Evolutionary conservation across 306 rosid genomes (phyloP).

Genomic region (Prunus fruticosa): DNA sequence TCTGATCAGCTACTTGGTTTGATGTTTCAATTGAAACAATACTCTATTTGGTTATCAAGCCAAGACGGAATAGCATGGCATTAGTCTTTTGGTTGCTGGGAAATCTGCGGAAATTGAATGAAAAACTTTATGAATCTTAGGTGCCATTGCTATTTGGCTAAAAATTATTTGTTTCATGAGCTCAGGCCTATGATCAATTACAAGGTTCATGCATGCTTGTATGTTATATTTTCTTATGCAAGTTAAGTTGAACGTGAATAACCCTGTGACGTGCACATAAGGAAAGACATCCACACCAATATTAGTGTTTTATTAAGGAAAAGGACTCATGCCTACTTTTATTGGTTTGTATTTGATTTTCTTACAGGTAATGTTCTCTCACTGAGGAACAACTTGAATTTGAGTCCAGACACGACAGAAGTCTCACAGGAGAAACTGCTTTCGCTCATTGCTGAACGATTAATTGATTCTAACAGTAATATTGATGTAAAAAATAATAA

Average conservation of each 20-base stretch:
- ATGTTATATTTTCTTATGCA: neutral
- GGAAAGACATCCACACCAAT: neutral
- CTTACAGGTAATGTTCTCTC: slow-evolving; percentile 86
- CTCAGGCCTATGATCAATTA: neutral
- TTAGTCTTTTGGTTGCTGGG: neutral
- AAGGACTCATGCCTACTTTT: neutral
- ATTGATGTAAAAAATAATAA: slow-evolving; percentile 51
- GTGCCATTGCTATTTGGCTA: neutral
- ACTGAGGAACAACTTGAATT: slow-evolving; percentile 68
- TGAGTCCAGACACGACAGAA: slow-evolving; percentile 78
- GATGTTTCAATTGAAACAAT: neutral
- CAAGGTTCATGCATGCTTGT: neutral
- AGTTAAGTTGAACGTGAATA: neutral
- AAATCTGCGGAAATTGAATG: neutral
- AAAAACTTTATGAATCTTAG: neutral
- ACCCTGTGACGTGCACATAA: neutral
- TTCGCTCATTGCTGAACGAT: slow-evolving; percentile 80
- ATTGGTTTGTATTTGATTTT: slow-evolving; percentile 14
- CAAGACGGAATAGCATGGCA: neutral
- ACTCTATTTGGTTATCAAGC: neutral
- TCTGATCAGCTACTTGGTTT: neutral
- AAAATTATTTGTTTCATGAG: neutral
- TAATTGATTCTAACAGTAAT: slow-evolving; percentile 87
- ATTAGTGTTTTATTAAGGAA: neutral
- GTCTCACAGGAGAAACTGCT: slow-evolving; percentile 95